Base-by-base conservation (phyloP, 2,329 filamentous ascomycete species). In the Pseudocercospora fijiensis region DNA sequence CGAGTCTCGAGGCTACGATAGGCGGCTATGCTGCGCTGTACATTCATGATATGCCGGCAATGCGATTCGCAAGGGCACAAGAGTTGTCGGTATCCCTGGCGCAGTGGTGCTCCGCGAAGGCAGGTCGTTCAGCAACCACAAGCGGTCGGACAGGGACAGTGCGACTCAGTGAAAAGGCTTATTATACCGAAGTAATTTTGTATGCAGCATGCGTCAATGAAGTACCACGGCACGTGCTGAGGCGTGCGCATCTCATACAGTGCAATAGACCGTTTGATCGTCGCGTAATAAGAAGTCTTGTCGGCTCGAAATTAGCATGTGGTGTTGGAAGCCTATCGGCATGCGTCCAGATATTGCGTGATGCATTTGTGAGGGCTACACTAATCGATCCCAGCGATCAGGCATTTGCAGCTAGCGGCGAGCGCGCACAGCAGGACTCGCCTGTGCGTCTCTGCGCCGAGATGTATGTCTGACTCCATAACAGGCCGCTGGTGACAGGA, bases 281-380 rank as follows among this genome's bases (percentile, higher is more conserved):
- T 45, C 52, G 59, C 27, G 33, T 57, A 30, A 53, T 57, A 30
- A 53, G 18, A 26, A n/a, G 45, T 52, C 27, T 41, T 37, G 24
- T 51, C 45, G 45, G 49, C 26, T 28, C n/a, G 49, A 59, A 57
- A 63, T 59, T 59, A 33, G 57, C 57, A 60, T 58, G 61, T 52
- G 61, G 58, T 22, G 27, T 43, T 22, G 27, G 53, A 56, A 60
- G 62, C 62, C 62, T 64, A 64, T 64, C 62, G 62, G 62, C 45
- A 55, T 37, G 28, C 57, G 52, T 37, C 57, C 52, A 45, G 41
- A 58, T 45, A 58, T 58, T 58, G 57, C 57, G 57, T 51, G 57
- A 58, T 64, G 18, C 24, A 45, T 37, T 43, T 26, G 27, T 22
- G 51, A 26, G 45, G 60, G 58, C 58, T 53, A 28, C 58, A 43